These are phyloP conservation scores for Hypsizygus marmoreus DNA, from an alignment of 768 basidiomycete species.

Conservation along the genomic window DNA sequence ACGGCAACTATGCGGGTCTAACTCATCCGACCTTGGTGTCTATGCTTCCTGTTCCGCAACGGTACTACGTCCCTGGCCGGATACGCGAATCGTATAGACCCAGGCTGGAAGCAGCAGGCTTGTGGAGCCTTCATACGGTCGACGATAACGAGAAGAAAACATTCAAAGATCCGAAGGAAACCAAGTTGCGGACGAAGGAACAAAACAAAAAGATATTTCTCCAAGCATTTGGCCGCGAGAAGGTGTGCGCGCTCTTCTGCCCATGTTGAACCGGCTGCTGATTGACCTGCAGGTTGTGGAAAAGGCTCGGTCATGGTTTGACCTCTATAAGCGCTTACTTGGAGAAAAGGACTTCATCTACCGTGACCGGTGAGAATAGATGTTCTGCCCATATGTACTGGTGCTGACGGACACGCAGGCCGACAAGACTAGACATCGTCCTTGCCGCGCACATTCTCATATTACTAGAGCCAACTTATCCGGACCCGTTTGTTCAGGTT, in stretches of 20 bases:
- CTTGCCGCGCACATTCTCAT: slow-evolving; percentile 72
- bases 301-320: slow-evolving; percentile 57
- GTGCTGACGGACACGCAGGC: slow-evolving; percentile 36
- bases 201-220: slow-evolving; percentile 41
- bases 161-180: slow-evolving; percentile 40
- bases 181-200: slow-evolving; percentile 30
- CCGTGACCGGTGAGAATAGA: slow-evolving; percentile 43
- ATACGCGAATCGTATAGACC: slow-evolving; percentile 57
- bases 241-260: slow-evolving; percentile 39
- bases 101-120: slow-evolving; percentile 61
- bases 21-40: slow-evolving; percentile 57
- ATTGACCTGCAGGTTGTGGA: slow-evolving; percentile 49
- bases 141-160: slow-evolving; percentile 47
- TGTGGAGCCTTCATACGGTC: slow-evolving; percentile 55
- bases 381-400: background rate
- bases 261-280: background rate
- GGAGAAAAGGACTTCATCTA: slow-evolving; percentile 52
- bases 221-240: slow-evolving; percentile 64
- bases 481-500: slow-evolving; percentile 57
- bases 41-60: slow-evolving; percentile 65
- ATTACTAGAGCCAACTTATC: slow-evolving; percentile 57
- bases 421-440: slow-evolving; percentile 62
- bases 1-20: slow-evolving; percentile 61
- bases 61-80: slow-evolving; percentile 71
- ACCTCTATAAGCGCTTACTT: slow-evolving; percentile 59